phyloP scores from a whole-genome alignment of 495 filamentous ascomycete genomes.

The Hypoxylon rickii region DNA sequence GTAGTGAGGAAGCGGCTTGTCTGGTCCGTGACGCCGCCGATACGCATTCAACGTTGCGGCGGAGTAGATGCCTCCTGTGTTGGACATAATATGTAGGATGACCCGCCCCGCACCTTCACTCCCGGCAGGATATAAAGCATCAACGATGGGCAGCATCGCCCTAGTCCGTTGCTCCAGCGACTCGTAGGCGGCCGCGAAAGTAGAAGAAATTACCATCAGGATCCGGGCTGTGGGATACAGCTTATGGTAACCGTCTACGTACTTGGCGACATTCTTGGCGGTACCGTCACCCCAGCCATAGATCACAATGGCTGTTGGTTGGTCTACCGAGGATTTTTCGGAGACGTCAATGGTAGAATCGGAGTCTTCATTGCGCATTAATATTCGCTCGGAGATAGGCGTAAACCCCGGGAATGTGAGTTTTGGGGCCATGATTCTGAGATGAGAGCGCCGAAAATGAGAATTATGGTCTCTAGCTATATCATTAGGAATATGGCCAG shows the following conservation, averaged over 20 bases:
- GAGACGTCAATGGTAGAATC: constrained; percentile 10
- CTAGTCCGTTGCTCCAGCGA: constrained; percentile 47
- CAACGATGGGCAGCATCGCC: constrained; percentile 56
- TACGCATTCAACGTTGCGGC: constrained; percentile 53
- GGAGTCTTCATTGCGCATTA: constrained; percentile 36
- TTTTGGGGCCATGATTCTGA: constrained; percentile 18
- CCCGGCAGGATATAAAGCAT: constrained; percentile 47
- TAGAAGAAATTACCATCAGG: constrained; percentile 54
- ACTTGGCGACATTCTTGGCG: constrained; percentile 59
- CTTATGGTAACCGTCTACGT: constrained; percentile 55
- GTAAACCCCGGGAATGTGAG: constrained; percentile 41
- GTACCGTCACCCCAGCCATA: constrained; percentile 61
- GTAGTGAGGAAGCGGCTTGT: constrained; percentile 49
- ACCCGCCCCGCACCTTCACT: constrained; percentile 35
- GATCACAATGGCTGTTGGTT: constrained; percentile 49
- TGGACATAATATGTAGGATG: constrained; percentile 42
- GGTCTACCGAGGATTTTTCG: constrained; percentile 8
- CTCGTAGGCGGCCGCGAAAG: constrained; percentile 49
- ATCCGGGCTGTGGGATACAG: constrained; percentile 53
- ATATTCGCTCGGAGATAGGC: constrained; percentile 46
- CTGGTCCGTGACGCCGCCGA: constrained; percentile 36
- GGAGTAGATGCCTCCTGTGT: constrained; percentile 28
- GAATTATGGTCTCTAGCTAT: no score
- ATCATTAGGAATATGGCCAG: no score
- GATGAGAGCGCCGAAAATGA: neutral